Evolutionary conservation across 371 early-diverging fungal genomes (phyloP).

Genomic region (Mucor sp.): DNA sequence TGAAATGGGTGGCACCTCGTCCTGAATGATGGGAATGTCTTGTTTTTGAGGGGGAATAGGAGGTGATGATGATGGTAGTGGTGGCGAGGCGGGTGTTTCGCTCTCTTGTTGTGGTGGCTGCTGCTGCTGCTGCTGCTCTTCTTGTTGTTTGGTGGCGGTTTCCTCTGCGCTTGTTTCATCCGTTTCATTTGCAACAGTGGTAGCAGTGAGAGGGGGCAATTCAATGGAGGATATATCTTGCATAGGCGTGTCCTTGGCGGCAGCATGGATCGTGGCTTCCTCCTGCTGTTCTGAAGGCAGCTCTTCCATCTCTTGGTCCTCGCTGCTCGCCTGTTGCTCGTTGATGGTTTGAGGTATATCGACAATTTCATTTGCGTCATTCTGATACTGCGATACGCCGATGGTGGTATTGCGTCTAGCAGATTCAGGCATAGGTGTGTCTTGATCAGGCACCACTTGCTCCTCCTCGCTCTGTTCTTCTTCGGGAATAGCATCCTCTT

Average conservation of each 20-base stretch:
- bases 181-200: background rate
- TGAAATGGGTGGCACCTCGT: background rate
- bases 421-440: constrained; percentile 2
- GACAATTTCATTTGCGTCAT: background rate
- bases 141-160: background rate
- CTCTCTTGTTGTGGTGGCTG: constrained; percentile 13
- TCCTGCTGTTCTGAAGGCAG: background rate
- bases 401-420: constrained; percentile 18
- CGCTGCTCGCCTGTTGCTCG: constrained; percentile 9
- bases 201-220: background rate
- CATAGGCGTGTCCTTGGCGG: background rate
- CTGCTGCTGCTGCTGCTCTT: background rate
- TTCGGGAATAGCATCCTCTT: constrained; percentile 8
- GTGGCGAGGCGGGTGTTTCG: no score
- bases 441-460: constrained; percentile 10
- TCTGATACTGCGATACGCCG: background rate
- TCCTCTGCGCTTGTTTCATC: background rate
- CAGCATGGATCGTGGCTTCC: background rate
- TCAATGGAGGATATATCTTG: background rate
- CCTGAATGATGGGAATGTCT: background rate
- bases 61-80: no score
- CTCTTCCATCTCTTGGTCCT: constrained; percentile 4
- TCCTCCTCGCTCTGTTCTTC: constrained; percentile 15
- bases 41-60: constrained; percentile 4
- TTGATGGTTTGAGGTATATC: constrained; percentile 2